Conservation (phyloP, 495 filamentous ascomycete genomes). For the Lophiotrema nucula region DNA sequence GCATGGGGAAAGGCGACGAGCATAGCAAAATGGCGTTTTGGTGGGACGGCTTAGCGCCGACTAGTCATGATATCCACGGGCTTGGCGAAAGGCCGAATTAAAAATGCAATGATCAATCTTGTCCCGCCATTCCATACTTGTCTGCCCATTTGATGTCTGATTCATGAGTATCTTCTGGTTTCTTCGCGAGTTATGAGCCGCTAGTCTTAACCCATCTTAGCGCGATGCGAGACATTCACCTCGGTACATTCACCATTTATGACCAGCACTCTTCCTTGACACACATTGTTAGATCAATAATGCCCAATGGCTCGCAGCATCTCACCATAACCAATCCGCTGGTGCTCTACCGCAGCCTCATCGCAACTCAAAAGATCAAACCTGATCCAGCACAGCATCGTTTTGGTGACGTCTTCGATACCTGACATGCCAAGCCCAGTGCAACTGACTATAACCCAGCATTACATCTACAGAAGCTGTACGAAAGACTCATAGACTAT, state of each 20-base stretch:
- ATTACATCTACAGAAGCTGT: conserved; percentile 67
- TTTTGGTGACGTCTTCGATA: conserved; percentile 41
- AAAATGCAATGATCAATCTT: conserved; percentile 6
- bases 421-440: neutral
- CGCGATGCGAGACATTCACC: no score
- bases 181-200: no score
- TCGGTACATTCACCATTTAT: no score
- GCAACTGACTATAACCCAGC: conserved; percentile 39
- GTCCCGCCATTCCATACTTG: conserved; percentile 15
- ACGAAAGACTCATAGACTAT: conserved; percentile 66
- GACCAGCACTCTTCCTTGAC: no score
- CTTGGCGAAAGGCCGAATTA: conserved; percentile 24
- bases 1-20: neutral
- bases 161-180: no score
- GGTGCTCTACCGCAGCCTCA: conserved; percentile 62
- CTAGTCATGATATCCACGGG: conserved; percentile 16
- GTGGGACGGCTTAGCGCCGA: conserved; percentile 11
- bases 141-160: no score
- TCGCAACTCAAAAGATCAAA: conserved; percentile 56
- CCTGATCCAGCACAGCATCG: conserved; percentile 68
- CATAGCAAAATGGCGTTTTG: neutral
- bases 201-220: no score
- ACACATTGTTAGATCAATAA: no score
- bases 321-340: conserved; percentile 71
- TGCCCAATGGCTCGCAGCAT: conserved; percentile 36